A percentile compares a stretch with the other conserved stretches of the same genome.
Evolutionary conservation across 805 yeast genomes (phyloP).

Genomic region (Kluyveromyces dobzhanskii): DNA sequence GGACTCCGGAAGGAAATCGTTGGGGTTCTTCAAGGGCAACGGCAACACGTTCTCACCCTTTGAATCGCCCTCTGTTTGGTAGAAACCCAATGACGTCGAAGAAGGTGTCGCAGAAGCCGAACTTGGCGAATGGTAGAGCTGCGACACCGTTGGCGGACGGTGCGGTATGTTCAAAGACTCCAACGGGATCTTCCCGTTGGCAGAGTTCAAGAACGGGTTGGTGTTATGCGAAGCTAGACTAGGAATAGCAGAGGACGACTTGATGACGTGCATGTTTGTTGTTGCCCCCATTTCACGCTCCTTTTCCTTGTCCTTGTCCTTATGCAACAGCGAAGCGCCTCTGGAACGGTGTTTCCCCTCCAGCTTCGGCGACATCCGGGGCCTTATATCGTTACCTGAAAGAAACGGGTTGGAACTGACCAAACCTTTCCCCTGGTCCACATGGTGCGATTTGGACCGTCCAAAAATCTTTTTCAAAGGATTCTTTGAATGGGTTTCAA

Average conservation of each 20-base stretch:
- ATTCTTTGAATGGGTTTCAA: conserved; percentile 2
- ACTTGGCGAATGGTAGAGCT: conserved; percentile 2
- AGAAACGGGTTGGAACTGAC: background rate
- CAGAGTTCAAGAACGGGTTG: conserved; percentile 19
- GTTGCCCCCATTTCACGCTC: conserved; percentile 1
- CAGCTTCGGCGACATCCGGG: conserved; percentile 1
- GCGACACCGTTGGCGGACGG: conserved; percentile 2
- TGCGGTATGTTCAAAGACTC: conserved; percentile 12
- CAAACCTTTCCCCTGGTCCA: background rate
- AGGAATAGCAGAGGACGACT: conserved; percentile 21
- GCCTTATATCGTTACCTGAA: background rate
- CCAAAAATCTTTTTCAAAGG: conserved; percentile 9
- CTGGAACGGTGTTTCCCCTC: conserved; percentile 12
- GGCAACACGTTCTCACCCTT: conserved; percentile 40
- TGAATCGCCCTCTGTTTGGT: conserved; percentile 29
- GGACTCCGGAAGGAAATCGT: conserved; percentile 48
- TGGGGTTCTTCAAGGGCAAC: conserved; percentile 59
- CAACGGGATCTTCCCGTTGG: conserved; percentile 31
- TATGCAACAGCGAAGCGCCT: conserved; percentile 19
- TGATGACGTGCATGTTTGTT: conserved; percentile 4
- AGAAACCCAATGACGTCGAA: conserved; percentile 12
- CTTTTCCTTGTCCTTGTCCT: conserved; percentile 9
- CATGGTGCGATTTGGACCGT: conserved; percentile 11
- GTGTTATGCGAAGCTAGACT: conserved; percentile 23
- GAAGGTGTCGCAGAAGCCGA: conserved; percentile 4